A percentile compares a stretch with the other conserved stretches of the same genome.
Evolutionary conservation across 352 stramenopile genomes (phyloP).

Genomic region (Globisporangium echinulatum): DNA sequence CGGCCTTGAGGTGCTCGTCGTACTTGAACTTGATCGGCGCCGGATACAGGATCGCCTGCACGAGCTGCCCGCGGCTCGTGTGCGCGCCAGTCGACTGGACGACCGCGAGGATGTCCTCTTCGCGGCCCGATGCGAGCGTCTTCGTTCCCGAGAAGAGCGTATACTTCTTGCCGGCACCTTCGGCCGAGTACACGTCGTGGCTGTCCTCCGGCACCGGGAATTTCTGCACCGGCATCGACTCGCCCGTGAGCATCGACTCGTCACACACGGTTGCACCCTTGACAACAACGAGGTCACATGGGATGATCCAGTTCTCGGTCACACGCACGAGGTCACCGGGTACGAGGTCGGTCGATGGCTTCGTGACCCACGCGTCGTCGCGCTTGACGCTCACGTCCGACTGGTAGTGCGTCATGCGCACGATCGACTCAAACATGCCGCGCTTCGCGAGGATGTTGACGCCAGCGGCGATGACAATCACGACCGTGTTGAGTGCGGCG

Average conservation of each 20-base stretch:
- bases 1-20: slow-evolving; percentile 82
- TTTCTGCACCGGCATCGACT: slow-evolving; percentile 87
- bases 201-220: slow-evolving; percentile 49
- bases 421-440: slow-evolving; percentile 40
- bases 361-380: slow-evolving; percentile 36
- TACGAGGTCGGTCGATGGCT: slow-evolving; percentile 45
- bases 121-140: slow-evolving; percentile 56
- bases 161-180: slow-evolving; percentile 71
- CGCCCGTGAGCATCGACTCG: slow-evolving; percentile 70
- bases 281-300: slow-evolving; percentile 65
- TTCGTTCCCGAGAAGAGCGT: slow-evolving; percentile 85
- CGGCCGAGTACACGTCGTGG: slow-evolving; percentile 40
- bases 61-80: slow-evolving; percentile 78
- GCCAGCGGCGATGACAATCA: slow-evolving; percentile 42
- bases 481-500: slow-evolving; percentile 46
- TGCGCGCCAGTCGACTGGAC: slow-evolving; percentile 79
- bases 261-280: slow-evolving; percentile 65
- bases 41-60: slow-evolving; percentile 84
- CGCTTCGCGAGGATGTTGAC: slow-evolving; percentile 73
- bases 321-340: slow-evolving; percentile 67
- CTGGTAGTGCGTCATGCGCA: slow-evolving; percentile 58
- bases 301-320: slow-evolving; percentile 58
- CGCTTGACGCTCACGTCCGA: slow-evolving; percentile 65
- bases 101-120: slow-evolving; percentile 66
- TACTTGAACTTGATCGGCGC: slow-evolving; percentile 89